Evolutionary conservation across 2,329 filamentous ascomycete species (phyloP).

Genomic region (Trichoderma oligosporum): DNA sequence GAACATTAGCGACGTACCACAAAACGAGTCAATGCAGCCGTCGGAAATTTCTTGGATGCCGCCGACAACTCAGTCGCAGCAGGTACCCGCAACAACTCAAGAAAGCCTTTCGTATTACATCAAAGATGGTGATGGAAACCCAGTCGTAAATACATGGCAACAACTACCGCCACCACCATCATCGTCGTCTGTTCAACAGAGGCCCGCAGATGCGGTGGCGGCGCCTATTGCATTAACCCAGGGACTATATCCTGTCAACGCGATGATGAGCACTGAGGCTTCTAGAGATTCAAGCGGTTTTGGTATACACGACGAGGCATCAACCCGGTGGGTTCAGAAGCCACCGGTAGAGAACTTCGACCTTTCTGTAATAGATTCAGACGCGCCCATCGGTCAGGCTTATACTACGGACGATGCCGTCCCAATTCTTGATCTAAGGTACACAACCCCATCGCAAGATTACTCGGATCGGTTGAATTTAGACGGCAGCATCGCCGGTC

Average conservation of each 20-base stretch:
- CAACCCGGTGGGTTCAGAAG: slow-evolving; percentile 49
- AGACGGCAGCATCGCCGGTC: slow-evolving; percentile 51
- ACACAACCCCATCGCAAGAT: slow-evolving; percentile 45
- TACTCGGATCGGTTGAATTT: slow-evolving; percentile 45
- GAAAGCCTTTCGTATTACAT: slow-evolving; percentile 20
- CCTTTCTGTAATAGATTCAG: slow-evolving; percentile 52
- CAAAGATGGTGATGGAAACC: slow-evolving; percentile 12
- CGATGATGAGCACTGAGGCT: slow-evolving; percentile 47
- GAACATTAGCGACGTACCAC: slow-evolving; percentile 13
- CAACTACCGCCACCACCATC: slow-evolving; percentile 1
- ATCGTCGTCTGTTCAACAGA: slow-evolving; percentile 10
- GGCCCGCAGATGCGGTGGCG: slow-evolving; percentile 5
- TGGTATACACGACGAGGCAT: neutral
- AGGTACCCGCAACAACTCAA: slow-evolving; percentile 19
- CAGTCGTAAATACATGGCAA: slow-evolving; percentile 20
- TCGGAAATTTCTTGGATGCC: slow-evolving; percentile 20
- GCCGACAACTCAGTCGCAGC: slow-evolving; percentile 20
- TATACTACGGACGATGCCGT: slow-evolving; percentile 61
- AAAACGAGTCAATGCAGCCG: slow-evolving; percentile 18
- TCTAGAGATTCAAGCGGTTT: neutral
- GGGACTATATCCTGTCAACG: slow-evolving; percentile 46
- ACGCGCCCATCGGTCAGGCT: slow-evolving; percentile 59
- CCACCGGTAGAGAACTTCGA: slow-evolving; percentile 55
- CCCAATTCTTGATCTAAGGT: slow-evolving; percentile 59
- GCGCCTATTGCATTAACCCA: slow-evolving; percentile 11